Percentiles rank a stretch among this genome's conserved stretches.
These are phyloP conservation scores for Starmerella powellii DNA, from an alignment of 805 yeast genomes.

Conservation along the genomic window DNA sequence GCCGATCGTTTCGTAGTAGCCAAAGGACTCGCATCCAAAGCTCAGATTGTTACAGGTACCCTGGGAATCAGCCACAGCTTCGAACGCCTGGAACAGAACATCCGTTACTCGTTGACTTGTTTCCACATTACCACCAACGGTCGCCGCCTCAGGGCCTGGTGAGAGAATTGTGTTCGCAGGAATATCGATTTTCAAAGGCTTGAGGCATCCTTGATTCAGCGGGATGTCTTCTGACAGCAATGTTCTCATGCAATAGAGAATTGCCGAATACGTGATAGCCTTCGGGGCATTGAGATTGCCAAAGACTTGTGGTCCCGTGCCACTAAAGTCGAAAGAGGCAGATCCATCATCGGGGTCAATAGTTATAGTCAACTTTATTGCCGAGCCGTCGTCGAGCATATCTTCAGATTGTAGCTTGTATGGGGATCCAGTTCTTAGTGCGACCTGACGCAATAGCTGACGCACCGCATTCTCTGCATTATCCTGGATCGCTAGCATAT, in stretches of 20 bases:
- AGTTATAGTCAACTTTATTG: conserved; percentile 22
- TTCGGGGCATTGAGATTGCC: conserved; percentile 89
- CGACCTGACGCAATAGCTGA: conserved; percentile 37
- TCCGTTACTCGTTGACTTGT: conserved; percentile 91
- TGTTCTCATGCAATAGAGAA: conserved; percentile 74
- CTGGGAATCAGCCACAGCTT: conserved; percentile 88
- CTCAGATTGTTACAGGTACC: conserved; percentile 93
- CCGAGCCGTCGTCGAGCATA: conserved; percentile 30
- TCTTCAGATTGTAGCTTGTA: conserved; percentile 23
- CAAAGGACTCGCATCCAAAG: conserved; percentile 52
- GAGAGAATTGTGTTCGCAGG: conserved; percentile 54
- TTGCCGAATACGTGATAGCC: conserved; percentile 81
- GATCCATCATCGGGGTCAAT: conserved; percentile 43
- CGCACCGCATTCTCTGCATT: conserved; percentile 69
- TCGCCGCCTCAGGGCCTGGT: conserved; percentile 80
- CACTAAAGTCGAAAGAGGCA: conserved; percentile 71
- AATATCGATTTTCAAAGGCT: conserved; percentile 57
- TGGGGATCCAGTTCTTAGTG: conserved; percentile 29
- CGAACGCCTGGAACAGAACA: conserved; percentile 73
- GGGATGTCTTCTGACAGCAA: conserved; percentile 82
- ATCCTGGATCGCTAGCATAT: conserved; percentile 71
- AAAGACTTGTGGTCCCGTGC: conserved; percentile 76
- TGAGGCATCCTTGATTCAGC: conserved; percentile 81
- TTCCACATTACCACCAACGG: conserved; percentile 89
- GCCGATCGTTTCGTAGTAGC: conserved; percentile 88